phyloP scores from a whole-genome alignment of 768 basidiomycete genomes.

The Sporobolomyces roseus region DNA sequence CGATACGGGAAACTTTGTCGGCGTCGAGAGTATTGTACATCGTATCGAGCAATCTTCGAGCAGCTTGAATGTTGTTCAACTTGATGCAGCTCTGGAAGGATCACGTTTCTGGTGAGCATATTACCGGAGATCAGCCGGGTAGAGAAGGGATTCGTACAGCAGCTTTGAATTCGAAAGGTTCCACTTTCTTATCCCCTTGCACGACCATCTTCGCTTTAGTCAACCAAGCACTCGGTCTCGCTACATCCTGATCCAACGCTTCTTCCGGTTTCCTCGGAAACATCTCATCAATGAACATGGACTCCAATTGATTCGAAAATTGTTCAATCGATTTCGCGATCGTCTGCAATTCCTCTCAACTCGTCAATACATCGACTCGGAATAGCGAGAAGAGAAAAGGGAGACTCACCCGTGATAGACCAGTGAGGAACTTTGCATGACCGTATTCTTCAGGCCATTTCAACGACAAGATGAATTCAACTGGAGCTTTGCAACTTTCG shows the following conservation, averaged over 20 bases:
- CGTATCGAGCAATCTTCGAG: slow-evolving; percentile 81
- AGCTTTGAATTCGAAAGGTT: slow-evolving; percentile 88
- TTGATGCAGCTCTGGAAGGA: slow-evolving; percentile 77
- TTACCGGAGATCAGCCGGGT: background rate
- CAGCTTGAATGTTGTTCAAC: slow-evolving; percentile 93
- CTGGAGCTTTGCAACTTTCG: slow-evolving; percentile 84
- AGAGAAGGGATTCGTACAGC: slow-evolving; percentile 48
- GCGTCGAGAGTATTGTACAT: slow-evolving; percentile 89
- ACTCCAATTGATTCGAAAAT: slow-evolving; percentile 81
- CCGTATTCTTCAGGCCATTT: slow-evolving; percentile 90
- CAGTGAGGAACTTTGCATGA: slow-evolving; percentile 82
- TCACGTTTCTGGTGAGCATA: background rate
- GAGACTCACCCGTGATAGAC: slow-evolving; percentile 70
- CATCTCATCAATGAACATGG: slow-evolving; percentile 92
- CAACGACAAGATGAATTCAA: slow-evolving; percentile 78
- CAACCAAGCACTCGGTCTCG: slow-evolving; percentile 49
- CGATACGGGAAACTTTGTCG: slow-evolving; percentile 70
- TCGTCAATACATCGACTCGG: no score
- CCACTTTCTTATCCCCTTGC: slow-evolving; percentile 81
- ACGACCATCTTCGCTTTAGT: slow-evolving; percentile 57
- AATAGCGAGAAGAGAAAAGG: background rate
- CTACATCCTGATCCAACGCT: slow-evolving; percentile 53
- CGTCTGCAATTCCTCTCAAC: slow-evolving; percentile 57
- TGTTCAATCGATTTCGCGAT: slow-evolving; percentile 87
- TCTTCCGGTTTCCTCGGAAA: slow-evolving; percentile 69